phyloP scores from a whole-genome alignment of 345 rosid genomes.

The Raphanus raphanistrum region DNA sequence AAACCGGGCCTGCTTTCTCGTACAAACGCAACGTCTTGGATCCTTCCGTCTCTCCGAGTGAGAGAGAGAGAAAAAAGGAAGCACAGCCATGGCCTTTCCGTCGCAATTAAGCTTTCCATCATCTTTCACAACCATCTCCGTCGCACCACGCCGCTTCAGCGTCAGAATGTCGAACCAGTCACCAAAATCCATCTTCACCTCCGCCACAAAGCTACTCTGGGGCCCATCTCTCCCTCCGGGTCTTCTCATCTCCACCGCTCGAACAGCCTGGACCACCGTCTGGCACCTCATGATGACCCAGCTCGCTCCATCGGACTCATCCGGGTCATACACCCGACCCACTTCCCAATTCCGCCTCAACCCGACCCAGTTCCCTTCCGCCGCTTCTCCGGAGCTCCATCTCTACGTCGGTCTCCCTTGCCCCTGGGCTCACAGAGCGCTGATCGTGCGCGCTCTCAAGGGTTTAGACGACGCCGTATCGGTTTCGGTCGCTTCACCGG shows the following conservation, averaged over 20 bases:
- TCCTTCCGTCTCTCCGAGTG: background rate
- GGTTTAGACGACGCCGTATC: slow-evolving; percentile 70
- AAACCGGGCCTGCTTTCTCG: too few species aligned
- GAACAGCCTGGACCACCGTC: slow-evolving; percentile 68
- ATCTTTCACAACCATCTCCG: background rate
- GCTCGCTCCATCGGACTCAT: slow-evolving; percentile 82
- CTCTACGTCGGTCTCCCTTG: slow-evolving; percentile 92
- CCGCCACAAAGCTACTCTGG: slow-evolving; percentile 68
- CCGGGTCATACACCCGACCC: slow-evolving; percentile 82
- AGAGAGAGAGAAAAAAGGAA: background rate
- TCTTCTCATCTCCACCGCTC: slow-evolving; percentile 72
- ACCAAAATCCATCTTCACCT: slow-evolving; percentile 43
- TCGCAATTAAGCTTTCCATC: slow-evolving; percentile 32
- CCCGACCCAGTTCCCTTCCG: slow-evolving; percentile 39
- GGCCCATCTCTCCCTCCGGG: slow-evolving; percentile 94
- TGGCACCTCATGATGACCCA: slow-evolving; percentile 95
- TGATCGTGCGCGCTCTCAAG: slow-evolving; percentile 76
- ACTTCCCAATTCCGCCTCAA: slow-evolving; percentile 64
- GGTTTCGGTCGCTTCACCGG: slow-evolving; percentile 71
- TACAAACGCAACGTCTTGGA: background rate
- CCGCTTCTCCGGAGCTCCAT: slow-evolving; percentile 52
- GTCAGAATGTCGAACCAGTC: slow-evolving; percentile 47
- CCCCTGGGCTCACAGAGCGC: slow-evolving; percentile 94
- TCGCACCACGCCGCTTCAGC: slow-evolving; percentile 25
- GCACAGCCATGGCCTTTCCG: slow-evolving; percentile 35